Base-by-base conservation (phyloP, 768 basidiomycete species). In the Rhizopogon sp. region DNA sequence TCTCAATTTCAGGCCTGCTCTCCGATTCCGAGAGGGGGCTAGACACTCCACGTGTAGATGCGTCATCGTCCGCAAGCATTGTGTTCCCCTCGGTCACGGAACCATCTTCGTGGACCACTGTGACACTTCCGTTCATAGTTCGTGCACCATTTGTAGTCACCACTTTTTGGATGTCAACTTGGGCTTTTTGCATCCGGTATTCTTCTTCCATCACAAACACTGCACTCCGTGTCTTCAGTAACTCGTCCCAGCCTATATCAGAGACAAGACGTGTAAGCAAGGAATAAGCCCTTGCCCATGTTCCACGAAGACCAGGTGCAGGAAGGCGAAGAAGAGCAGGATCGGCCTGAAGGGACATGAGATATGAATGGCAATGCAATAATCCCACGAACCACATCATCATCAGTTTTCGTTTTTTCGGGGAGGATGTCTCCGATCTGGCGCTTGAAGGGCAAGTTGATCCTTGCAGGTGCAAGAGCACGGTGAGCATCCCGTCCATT, bases 151-250 rank as follows among this genome's bases (percentile, higher is more conserved):
- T 57, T 31, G 69, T 69, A 9, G 69, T 43, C 9, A 60, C 60
- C 5, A 58, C 56, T n/a, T 35, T 49, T 46, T 77, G 74, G n/a
- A 88, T 75, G 29, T 94, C 91, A 2, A 68, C 74, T 5, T 89
- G 83, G 2, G 89, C 87, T 67, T 98, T 98, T 74, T 98, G 96
- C 85, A 91, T 89, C 39, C 97, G 82, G 68, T 99, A 99, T 68
- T 99, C 97, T 68, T 99, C 96, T 68, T 98, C 97, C 97, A 99
- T 99, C 40, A 99, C 97, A 70, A 99, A 98, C 13, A 99, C 97
- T 39, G 77, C 73, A 69, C 91, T 93, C 80, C 97, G 86, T 13
- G 91, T 89, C 76, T 94, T 94, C 54, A 99, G 79, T 3, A 98
- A 81, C 74, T 98, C 97, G 72, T 99, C 97, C 97, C 97, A 99